A percentile compares a stretch with the other conserved stretches of the same genome.
These are phyloP conservation scores for Sarcodon sp. DNA, from an alignment of 768 basidiomycete species.

Conservation along the genomic window DNA sequence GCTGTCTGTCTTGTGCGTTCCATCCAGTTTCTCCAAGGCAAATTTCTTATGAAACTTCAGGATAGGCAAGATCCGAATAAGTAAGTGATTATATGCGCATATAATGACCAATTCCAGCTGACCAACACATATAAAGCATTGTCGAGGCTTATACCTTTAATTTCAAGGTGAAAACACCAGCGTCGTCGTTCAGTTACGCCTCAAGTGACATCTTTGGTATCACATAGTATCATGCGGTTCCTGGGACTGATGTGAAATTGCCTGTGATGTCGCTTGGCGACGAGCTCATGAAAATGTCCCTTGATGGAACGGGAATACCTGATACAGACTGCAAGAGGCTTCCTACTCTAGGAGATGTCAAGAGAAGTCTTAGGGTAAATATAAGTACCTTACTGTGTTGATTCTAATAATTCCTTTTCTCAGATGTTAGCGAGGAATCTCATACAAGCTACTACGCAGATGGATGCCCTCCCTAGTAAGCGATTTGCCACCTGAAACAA, in stretches of 20 bases:
- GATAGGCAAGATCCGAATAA: constrained; percentile 80
- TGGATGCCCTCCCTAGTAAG: constrained; percentile 68
- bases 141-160: constrained; percentile 86
- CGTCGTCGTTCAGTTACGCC: background rate
- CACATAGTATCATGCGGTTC: constrained; percentile 51
- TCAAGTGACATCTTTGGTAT: background rate
- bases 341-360: constrained; percentile 74
- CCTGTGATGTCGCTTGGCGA: constrained; percentile 70
- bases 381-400: background rate
- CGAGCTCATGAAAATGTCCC: constrained; percentile 35
- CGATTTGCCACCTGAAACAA: constrained; percentile 9
- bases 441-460: constrained; percentile 65
- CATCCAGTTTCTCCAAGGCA: background rate
- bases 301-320: constrained; percentile 41
- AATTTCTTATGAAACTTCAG: constrained; percentile 23
- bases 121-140: constrained; percentile 33
- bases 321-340: constrained; percentile 42
- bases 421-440: constrained; percentile 68
- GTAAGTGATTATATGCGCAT: constrained; percentile 29
- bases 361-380: constrained; percentile 63
- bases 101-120: constrained; percentile 1
- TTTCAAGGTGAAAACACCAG: constrained; percentile 39
- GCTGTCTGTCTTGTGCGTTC: constrained; percentile 65
- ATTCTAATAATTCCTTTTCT: background rate
- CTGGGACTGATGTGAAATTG: constrained; percentile 43